phyloP scores from a whole-genome alignment of 805 yeast genomes.

The Lipomyces sp. region DNA sequence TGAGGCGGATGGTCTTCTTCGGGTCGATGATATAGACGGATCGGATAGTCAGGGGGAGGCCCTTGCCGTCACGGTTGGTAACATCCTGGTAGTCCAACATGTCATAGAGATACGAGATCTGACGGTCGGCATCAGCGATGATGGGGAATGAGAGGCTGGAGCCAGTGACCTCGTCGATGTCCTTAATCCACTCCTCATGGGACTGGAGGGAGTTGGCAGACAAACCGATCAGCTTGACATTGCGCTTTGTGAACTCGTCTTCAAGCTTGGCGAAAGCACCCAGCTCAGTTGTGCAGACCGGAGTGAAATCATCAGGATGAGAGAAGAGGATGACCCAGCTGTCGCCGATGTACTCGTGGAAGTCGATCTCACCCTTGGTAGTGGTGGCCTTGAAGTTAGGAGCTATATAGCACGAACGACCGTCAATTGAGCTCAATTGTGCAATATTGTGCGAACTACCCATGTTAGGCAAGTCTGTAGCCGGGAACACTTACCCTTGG shows the following conservation, averaged over 20 bases:
- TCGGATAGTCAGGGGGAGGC: slow-evolving; percentile 87
- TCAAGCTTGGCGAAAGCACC: slow-evolving; percentile 93
- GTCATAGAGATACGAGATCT: slow-evolving; percentile 80
- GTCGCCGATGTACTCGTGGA: slow-evolving; percentile 85
- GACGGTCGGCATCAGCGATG: slow-evolving; percentile 84
- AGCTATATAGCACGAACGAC: slow-evolving; percentile 52
- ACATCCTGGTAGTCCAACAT: slow-evolving; percentile 89
- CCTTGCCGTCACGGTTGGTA: slow-evolving; percentile 71
- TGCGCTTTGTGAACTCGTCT: slow-evolving; percentile 86
- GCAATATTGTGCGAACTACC: not conserved
- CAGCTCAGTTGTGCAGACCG: slow-evolving; percentile 95
- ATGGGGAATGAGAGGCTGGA: slow-evolving; percentile 84
- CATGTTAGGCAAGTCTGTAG: not conserved
- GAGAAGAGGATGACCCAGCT: slow-evolving; percentile 89
- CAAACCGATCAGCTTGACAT: slow-evolving; percentile 85
- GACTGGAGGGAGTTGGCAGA: slow-evolving; percentile 85
- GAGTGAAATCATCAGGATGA: slow-evolving; percentile 96
- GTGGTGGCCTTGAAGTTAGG: slow-evolving; percentile 88
- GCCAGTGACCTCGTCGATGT: slow-evolving; percentile 78
- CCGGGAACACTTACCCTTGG: not conserved
- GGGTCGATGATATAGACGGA: slow-evolving; percentile 94
- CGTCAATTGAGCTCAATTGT: not conserved
- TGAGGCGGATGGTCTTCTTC: slow-evolving; percentile 83
- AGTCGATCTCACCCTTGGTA: slow-evolving; percentile 80
- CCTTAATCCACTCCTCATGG: slow-evolving; percentile 90